Percentiles rank a stretch among this genome's conserved stretches.
phyloP scores from a whole-genome alignment of 345 rosid species.

The Aurinia saxatilis region DNA sequence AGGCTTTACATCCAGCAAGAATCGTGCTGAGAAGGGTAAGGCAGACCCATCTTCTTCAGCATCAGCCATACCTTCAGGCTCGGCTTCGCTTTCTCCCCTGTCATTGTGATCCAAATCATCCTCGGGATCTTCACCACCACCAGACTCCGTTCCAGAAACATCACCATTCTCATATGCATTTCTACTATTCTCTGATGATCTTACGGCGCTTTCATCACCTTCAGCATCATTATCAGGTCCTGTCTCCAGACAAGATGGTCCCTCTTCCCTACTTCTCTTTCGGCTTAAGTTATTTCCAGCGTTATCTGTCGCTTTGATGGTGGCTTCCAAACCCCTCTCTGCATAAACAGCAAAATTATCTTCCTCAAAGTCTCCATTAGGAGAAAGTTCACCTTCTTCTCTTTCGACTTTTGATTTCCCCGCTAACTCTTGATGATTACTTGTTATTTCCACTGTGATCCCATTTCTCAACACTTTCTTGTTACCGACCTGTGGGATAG shows the following conservation, averaged over 20 bases:
- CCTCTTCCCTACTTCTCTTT: constrained; percentile 45
- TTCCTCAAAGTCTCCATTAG: constrained; percentile 83
- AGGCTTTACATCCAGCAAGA: constrained; percentile 65
- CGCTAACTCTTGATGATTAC: constrained; percentile 38
- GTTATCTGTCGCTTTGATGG: constrained; percentile 43
- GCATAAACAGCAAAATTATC: constrained; percentile 69
- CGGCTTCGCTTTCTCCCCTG: constrained; percentile 62
- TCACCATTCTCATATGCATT: constrained; percentile 77
- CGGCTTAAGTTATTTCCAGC: constrained; percentile 44
- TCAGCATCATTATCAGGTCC: constrained; percentile 65
- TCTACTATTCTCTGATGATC: constrained; percentile 76
- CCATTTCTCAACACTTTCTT: constrained; percentile 44
- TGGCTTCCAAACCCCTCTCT: constrained; percentile 42
- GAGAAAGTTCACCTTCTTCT: constrained; percentile 94
- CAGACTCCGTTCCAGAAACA: constrained; percentile 74
- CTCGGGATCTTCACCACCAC: constrained; percentile 68
- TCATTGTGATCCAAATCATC: constrained; percentile 68
- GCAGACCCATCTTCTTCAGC: constrained; percentile 58
- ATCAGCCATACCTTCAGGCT: constrained; percentile 76
- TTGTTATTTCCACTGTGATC: constrained; percentile 37
- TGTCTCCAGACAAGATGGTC: constrained; percentile 44
- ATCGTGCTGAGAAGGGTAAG: constrained; percentile 65
- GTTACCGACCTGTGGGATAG: constrained; percentile 44
- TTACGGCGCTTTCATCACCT: constrained; percentile 59
- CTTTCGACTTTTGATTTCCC: constrained; percentile 63